Conservation (phyloP, 2,329 filamentous ascomycete species). For the Lachnellula occidentalis region DNA sequence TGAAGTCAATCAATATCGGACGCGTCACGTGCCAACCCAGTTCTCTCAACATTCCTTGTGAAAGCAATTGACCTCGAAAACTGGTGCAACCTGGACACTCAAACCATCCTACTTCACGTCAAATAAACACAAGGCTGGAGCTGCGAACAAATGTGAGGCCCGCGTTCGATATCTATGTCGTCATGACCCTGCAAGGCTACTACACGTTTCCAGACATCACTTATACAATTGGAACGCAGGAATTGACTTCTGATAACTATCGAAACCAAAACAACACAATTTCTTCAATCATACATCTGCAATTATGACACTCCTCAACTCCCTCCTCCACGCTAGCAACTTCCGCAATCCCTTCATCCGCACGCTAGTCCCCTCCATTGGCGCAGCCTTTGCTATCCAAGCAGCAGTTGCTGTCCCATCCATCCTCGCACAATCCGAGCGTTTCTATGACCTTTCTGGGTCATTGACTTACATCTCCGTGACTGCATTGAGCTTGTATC, state of each 20-base stretch:
- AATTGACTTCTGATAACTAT: background rate
- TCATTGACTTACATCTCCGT: constrained; percentile 62
- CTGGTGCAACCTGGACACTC: background rate
- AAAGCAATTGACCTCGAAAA: background rate
- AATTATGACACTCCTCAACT: constrained; percentile 29
- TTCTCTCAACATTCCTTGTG: background rate
- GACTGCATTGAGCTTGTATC: constrained; percentile 54
- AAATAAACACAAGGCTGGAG: background rate
- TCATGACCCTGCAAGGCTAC: constrained; percentile 9
- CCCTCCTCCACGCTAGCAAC: constrained; percentile 53
- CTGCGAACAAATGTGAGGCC: constrained; percentile 2
- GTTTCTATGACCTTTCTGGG: constrained; percentile 64
- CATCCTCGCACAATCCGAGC: constrained; percentile 53
- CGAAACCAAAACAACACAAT: background rate
- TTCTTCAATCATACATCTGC: background rate
- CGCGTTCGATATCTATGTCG: constrained; percentile 10
- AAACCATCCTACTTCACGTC: background rate
- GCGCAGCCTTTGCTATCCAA: constrained; percentile 59
- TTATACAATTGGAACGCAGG: background rate
- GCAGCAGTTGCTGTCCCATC: constrained; percentile 57
- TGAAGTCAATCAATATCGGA: background rate
- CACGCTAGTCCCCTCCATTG: constrained; percentile 55
- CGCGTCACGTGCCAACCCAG: background rate
- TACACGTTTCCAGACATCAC: background rate
- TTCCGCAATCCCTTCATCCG: constrained; percentile 58